These are phyloP conservation scores for Psilocybe cyanescens DNA, from an alignment of 768 basidiomycete genomes.

Conservation along the genomic window DNA sequence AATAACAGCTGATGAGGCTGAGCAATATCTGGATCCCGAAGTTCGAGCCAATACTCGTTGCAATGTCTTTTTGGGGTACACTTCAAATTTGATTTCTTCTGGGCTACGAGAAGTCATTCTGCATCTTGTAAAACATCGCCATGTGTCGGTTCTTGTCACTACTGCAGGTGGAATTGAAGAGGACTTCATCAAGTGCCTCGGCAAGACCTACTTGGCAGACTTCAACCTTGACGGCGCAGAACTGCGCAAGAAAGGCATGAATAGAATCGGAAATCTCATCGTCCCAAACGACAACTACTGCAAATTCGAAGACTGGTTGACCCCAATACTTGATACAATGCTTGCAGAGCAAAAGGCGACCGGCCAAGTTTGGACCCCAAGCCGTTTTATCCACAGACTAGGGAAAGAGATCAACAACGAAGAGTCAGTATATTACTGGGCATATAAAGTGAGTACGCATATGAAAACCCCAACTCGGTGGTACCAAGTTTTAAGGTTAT, in stretches of 20 bases:
- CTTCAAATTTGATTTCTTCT: conserved; percentile 97
- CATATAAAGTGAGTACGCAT: conserved; percentile 82
- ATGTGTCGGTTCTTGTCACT: conserved; percentile 89
- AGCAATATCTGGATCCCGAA: conserved; percentile 60
- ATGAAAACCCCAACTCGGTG: conserved; percentile 7
- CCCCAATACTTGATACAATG: conserved; percentile 90
- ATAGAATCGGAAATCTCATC: conserved; percentile 94
- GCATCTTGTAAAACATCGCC: conserved; percentile 91
- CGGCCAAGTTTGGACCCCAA: conserved; percentile 87
- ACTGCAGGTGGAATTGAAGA: conserved; percentile 99
- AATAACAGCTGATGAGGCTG: conserved; percentile 67
- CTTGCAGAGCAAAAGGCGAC: conserved; percentile 81
- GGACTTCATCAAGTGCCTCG: conserved; percentile 98
- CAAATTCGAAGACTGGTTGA: conserved; percentile 99
- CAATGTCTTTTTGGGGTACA: conserved; percentile 95
- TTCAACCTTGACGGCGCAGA: conserved; percentile 92
- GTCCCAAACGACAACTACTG: conserved; percentile 99
- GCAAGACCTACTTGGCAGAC: conserved; percentile 93
- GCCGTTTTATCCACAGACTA: conserved; percentile 87
- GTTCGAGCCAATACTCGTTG: conserved; percentile 75
- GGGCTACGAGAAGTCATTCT: conserved; percentile 92
- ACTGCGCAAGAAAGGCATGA: conserved; percentile 88
- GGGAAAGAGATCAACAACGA: conserved; percentile 98
- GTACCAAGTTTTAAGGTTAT: neutral
- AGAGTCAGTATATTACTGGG: conserved; percentile 99